These are phyloP conservation scores for Hanseniaspora osmophila DNA, from an alignment of 805 yeast species.

Conservation along the genomic window DNA sequence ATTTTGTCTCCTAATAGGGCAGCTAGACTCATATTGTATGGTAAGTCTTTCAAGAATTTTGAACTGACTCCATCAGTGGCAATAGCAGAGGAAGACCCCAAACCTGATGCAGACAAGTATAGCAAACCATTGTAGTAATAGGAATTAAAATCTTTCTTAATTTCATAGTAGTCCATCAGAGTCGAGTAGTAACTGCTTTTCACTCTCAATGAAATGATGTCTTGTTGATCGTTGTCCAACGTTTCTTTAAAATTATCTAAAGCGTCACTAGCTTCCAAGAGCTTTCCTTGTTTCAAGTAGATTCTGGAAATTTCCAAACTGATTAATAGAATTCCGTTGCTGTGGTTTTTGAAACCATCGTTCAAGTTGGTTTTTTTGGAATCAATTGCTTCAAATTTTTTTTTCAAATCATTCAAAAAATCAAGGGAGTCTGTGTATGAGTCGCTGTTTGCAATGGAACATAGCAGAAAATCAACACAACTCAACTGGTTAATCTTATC, in stretches of 20 bases:
- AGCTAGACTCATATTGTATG: slow-evolving; percentile 67
- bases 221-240: slow-evolving; percentile 35
- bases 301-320: slow-evolving; percentile 64
- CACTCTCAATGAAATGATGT: slow-evolving; percentile 45
- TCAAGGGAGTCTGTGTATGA: slow-evolving; percentile 33
- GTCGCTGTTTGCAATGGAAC: slow-evolving; percentile 30
- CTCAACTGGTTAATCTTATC: slow-evolving; percentile 67
- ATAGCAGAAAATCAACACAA: slow-evolving; percentile 58
- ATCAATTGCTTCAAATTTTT: slow-evolving; percentile 30
- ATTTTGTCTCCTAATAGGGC: slow-evolving; percentile 85
- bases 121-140: slow-evolving; percentile 73
- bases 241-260: slow-evolving; percentile 46
- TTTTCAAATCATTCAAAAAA: slow-evolving; percentile 31
- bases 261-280: slow-evolving; percentile 49
- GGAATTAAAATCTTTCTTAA: slow-evolving; percentile 62
- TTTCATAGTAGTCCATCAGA: slow-evolving; percentile 60
- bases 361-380: slow-evolving; percentile 19
- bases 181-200: slow-evolving; percentile 76
- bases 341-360: slow-evolving; percentile 25
- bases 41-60: slow-evolving; percentile 33
- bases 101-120: slow-evolving; percentile 61
- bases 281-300: slow-evolving; percentile 39
- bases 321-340: slow-evolving; percentile 45
- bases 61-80: slow-evolving; percentile 8
- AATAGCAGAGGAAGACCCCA: slow-evolving; percentile 25